Evolutionary conservation across 768 basidiomycete genomes (phyloP), one percentile per base, ranked within the genome.

Genomic region (Macrolepiota fuliginosa): DNA sequence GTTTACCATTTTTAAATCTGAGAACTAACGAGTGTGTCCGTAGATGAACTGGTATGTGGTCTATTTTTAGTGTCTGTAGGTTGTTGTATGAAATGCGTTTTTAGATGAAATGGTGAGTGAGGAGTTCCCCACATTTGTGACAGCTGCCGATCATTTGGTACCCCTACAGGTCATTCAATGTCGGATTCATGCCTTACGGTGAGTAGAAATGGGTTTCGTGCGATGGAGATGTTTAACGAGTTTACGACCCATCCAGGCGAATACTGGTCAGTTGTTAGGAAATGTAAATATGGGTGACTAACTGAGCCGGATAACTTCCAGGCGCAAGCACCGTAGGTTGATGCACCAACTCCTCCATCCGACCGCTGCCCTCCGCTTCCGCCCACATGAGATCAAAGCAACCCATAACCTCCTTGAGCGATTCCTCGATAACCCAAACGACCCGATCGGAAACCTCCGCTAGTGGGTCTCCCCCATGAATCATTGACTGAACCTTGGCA

Each of bases 131-230:
- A 19, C 40, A 42, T 9, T 57, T 6, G 19, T 36, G 29, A 22
- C 17, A 17, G 15, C 10, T 17, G n/a, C 22, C 12, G 1, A 46
- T 46, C 6, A 2, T n/a, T 29, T 32, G 24, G 24, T 15, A 63
- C 3, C 65, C 63, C 71, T 70, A 58, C 62, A 74, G 67, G 73
- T 72, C 27, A 63, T 70, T 60, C 58, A 72, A 64, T 68, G 63
- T 75, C 39, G 66, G 63, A 1, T 62, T 74, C 52, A 71, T 74
- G 71, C 68, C 64, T 6, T 78, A 77, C 45, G 73, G 74, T 55
- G 51, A 63, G 54, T 9, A 12, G 32, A 22, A 35, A 19, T 68
- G 69, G 0, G 17, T 51, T 10, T 40, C 65, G 1, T 24, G 40
- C n/a, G n/a, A 39, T 19, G 2, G 9, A 25, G 32, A 11, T 7